A percentile compares a stretch with the other conserved stretches of the same genome.
Conservation (phyloP, 371 early-diverging fungal species). For the Mortierella sp. region DNA sequence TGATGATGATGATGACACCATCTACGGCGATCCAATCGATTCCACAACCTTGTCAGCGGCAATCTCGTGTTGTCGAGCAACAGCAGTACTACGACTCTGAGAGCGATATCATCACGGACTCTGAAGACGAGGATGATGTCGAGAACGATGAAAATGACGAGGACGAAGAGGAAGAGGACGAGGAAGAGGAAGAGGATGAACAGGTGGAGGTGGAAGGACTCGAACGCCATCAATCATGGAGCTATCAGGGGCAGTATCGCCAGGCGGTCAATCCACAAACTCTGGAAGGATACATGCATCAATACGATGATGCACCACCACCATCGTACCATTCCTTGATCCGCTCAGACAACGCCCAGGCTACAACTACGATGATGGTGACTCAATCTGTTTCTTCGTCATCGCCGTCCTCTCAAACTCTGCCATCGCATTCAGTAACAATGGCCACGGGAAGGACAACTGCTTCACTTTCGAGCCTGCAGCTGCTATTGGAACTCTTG, state of each 20-base stretch:
- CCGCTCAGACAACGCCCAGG: conserved; percentile 4
- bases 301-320: conserved; percentile 37
- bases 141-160: neutral
- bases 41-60: neutral
- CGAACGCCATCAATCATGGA: neutral
- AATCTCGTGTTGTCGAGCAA: neutral
- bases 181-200: conserved; percentile 6
- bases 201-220: neutral
- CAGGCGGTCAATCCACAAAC: conserved; percentile 13
- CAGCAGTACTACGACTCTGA: conserved; percentile 3
- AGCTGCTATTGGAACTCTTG: conserved; percentile 21
- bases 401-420: neutral
- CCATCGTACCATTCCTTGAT: conserved; percentile 44
- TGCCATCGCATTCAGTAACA: no score
- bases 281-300: conserved; percentile 26
- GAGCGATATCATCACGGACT: conserved; percentile 11
- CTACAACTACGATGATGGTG: no score
- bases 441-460: no score
- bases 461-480: no score
- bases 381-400: no score
- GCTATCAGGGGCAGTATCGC: neutral
- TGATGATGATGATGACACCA: no score
- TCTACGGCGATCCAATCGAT: neutral
- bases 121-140: conserved; percentile 6
- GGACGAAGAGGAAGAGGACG: neutral